These are phyloP conservation scores for Exophiala calicioides DNA, from an alignment of 2,329 filamentous ascomycete species.

Conservation along the genomic window DNA sequence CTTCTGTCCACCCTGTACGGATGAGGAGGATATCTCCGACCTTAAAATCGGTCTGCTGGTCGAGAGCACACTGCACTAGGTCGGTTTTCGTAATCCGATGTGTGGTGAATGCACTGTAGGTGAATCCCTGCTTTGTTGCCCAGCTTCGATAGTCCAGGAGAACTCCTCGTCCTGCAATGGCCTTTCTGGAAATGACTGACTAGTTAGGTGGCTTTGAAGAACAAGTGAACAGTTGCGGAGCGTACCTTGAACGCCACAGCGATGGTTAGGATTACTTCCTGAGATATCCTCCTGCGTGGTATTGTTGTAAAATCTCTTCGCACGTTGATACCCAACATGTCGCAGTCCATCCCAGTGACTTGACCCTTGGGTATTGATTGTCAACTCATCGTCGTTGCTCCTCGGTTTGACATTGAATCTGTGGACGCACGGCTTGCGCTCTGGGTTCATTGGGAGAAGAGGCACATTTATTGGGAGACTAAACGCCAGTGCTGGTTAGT, in stretches of 20 bases:
- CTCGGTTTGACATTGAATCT: not conserved
- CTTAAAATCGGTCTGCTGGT: slow-evolving; percentile 22
- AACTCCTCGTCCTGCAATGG: slow-evolving; percentile 48
- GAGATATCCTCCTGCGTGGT: slow-evolving; percentile 21
- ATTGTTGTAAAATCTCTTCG: slow-evolving; percentile 25
- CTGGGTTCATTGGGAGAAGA: too few species aligned
- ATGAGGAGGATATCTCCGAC: slow-evolving; percentile 32
- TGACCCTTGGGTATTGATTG: not conserved
- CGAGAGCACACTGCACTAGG: slow-evolving; percentile 17
- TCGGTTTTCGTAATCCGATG: slow-evolving; percentile 25
- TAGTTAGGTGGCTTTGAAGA: not conserved
- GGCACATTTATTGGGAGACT: too few species aligned
- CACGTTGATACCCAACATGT: slow-evolving; percentile 23
- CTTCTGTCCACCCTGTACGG: slow-evolving; percentile 28
- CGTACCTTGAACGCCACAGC: slow-evolving; percentile 33
- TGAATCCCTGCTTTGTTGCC: slow-evolving; percentile 11
- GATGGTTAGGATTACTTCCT: slow-evolving; percentile 6
- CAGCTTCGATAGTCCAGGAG: slow-evolving; percentile 44
- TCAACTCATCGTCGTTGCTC: not conserved
- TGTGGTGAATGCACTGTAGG: not conserved
- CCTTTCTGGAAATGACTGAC: slow-evolving; percentile 37
- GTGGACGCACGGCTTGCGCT: not conserved
- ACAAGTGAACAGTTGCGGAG: not conserved
- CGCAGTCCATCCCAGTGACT: slow-evolving; percentile 29
- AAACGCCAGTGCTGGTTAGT: not conserved